A percentile compares a stretch with the other conserved stretches of the same genome.
phyloP scores from a whole-genome alignment of 495 filamentous ascomycete species.

The Cercophora scortea region DNA sequence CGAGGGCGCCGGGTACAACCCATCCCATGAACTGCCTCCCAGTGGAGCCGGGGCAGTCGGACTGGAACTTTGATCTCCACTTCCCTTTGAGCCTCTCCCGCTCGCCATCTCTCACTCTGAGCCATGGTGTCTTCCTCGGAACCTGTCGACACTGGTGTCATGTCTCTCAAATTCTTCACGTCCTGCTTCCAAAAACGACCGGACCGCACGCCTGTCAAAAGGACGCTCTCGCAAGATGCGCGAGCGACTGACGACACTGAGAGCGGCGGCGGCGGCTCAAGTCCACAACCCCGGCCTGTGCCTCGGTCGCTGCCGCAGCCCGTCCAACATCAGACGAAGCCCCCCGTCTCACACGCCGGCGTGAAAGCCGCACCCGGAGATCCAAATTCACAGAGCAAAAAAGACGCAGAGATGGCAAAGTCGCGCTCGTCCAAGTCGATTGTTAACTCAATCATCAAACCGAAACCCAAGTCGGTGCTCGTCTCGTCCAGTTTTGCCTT shows the following conservation, averaged over 20 bases:
- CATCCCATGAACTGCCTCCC: not conserved
- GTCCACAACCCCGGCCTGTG: not conserved
- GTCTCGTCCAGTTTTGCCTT: not conserved
- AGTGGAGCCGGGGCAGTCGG: conserved; percentile 4
- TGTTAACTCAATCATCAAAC: conserved; percentile 4
- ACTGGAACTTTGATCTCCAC: conserved; percentile 3
- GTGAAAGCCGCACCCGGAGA: not conserved
- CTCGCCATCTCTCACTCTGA: not conserved
- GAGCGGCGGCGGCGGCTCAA: conserved; percentile 8
- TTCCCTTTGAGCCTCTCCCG: not conserved
- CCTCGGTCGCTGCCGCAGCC: not conserved
- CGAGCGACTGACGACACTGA: conserved; percentile 17
- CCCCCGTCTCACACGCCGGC: not conserved
- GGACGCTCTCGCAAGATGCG: not conserved
- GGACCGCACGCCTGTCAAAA: conserved; percentile 6
- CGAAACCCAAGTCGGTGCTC: conserved; percentile 10
- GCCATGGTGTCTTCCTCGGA: conserved; percentile 2
- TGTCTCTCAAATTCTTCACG: conserved; percentile 17
- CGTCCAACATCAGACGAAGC: not conserved
- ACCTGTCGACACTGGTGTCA: conserved; percentile 2
- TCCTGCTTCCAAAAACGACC: conserved; percentile 20
- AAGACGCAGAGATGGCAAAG: conserved; percentile 5
- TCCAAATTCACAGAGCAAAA: not conserved
- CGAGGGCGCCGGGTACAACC: not conserved
- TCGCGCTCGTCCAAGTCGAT: conserved; percentile 4